Evolutionary conservation across 1,139 yeast genomes (phyloP).

Genomic region (Yamadazyma atlantica): DNA sequence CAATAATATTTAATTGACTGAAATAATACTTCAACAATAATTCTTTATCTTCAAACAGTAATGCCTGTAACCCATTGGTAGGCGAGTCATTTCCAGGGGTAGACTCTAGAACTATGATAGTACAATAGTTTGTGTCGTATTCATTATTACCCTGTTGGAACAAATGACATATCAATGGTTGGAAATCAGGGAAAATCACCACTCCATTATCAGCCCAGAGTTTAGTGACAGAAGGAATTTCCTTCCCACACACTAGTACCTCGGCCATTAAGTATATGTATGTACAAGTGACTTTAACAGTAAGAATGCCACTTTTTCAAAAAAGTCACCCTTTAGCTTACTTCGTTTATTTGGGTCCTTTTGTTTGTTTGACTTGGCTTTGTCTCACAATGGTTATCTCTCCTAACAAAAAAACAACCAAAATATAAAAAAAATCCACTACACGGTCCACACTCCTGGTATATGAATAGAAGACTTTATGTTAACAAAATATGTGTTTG

Average conservation of each 20-base stretch:
- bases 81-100: conserved; percentile 13
- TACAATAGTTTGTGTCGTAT: conserved; percentile 33
- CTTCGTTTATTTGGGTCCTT: too few relatives aligned
- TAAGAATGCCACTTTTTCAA: not conserved
- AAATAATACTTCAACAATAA: conserved; percentile 40
- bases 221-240: not conserved
- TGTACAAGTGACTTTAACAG: not conserved
- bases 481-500: too few relatives aligned
- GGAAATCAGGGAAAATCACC: conserved; percentile 4
- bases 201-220: not conserved
- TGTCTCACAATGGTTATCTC: too few relatives aligned
- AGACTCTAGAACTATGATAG: conserved; percentile 34
- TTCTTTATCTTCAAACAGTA: conserved; percentile 27
- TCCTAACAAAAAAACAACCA: too few relatives aligned
- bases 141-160: conserved; percentile 39
- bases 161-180: conserved; percentile 21
- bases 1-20: conserved; percentile 42
- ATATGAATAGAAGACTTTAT: too few relatives aligned
- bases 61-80: conserved; percentile 17
- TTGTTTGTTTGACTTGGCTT: too few relatives aligned
- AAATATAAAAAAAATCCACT: too few relatives aligned
- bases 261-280: conserved; percentile 6
- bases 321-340: too few relatives aligned
- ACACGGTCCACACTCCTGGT: too few relatives aligned
- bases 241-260: conserved; percentile 6